phyloP scores from a whole-genome alignment of 495 filamentous ascomycete genomes.

The Aspergillus incahuasiensis region DNA sequence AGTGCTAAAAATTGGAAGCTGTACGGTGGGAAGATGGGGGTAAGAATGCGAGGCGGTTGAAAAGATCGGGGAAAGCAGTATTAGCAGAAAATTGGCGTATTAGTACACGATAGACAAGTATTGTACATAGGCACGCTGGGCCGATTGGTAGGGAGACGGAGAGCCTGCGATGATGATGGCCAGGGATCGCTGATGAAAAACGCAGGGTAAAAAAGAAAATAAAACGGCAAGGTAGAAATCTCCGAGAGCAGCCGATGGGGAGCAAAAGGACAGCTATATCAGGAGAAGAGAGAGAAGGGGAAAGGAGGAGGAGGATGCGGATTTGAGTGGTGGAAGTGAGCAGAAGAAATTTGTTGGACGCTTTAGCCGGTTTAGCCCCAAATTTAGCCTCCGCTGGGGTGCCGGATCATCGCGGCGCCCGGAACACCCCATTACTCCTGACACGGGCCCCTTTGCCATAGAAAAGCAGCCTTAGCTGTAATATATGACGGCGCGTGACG shows the following conservation, averaged over 20 bases:
- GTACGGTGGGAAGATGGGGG: not conserved
- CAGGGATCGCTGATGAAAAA: not conserved
- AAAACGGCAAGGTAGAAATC: constrained; percentile 1
- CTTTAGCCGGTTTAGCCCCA: not conserved
- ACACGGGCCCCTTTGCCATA: not conserved
- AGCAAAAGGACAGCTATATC: constrained; percentile 13
- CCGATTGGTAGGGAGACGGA: constrained; percentile 1
- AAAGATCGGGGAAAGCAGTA: not conserved
- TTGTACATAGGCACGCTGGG: constrained; percentile 13
- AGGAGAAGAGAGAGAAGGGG: not conserved
- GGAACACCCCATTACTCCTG: not conserved
- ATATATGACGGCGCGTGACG: constrained; percentile 4
- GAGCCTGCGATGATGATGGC: constrained; percentile 1
- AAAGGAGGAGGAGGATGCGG: not conserved
- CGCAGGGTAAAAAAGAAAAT: constrained; percentile 1
- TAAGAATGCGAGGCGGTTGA: not conserved
- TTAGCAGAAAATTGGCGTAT: constrained; percentile 2
- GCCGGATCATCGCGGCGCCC: constrained; percentile 6
- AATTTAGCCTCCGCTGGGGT: not conserved
- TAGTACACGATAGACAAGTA: constrained; percentile 13
- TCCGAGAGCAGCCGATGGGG: constrained; percentile 11
- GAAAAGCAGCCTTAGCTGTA: not conserved
- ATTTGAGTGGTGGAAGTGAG: constrained; percentile 1
- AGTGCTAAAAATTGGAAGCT: constrained; percentile 3
- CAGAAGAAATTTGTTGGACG: not conserved